Evolutionary conservation across 1,284 basidiomycete species (phyloP).

Genomic region (Chondrostereum purpureum): DNA sequence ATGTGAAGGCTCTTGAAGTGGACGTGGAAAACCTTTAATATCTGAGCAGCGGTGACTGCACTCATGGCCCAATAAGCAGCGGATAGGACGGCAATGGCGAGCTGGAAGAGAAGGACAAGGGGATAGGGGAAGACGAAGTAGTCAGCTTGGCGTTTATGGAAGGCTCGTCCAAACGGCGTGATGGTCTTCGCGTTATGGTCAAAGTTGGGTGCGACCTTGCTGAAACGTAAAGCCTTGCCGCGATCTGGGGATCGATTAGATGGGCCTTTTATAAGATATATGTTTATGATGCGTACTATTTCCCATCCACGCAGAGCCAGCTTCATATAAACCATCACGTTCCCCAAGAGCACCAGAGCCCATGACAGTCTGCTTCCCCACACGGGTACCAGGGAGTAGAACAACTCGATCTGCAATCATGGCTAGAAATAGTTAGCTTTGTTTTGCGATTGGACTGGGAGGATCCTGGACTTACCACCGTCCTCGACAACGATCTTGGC

Average conservation of each 20-base stretch:
- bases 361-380: constrained; percentile 22
- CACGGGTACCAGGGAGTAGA: constrained; percentile 19
- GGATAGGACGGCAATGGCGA: constrained; percentile 25
- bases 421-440: neutral
- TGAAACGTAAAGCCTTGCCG: constrained; percentile 33
- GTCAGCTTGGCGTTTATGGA: constrained; percentile 34
- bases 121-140: constrained; percentile 38
- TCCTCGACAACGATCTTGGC: constrained; percentile 29
- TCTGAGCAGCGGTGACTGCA: constrained; percentile 31
- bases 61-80: constrained; percentile 37
- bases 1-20: constrained; percentile 26
- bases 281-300: constrained; percentile 13
- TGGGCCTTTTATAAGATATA: neutral
- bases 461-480: constrained; percentile 12
- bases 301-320: constrained; percentile 25
- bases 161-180: constrained; percentile 42
- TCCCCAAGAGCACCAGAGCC: constrained; percentile 22
- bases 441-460: no score
- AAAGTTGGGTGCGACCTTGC: constrained; percentile 18
- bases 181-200: constrained; percentile 21
- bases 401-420: constrained; percentile 26
- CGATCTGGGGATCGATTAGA: constrained; percentile 16
- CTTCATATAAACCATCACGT: constrained; percentile 18
- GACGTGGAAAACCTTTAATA: constrained; percentile 26
- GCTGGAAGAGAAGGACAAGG: constrained; percentile 29